phyloP scores from a whole-genome alignment of 805 yeast species.

The Candida easanensis region DNA sequence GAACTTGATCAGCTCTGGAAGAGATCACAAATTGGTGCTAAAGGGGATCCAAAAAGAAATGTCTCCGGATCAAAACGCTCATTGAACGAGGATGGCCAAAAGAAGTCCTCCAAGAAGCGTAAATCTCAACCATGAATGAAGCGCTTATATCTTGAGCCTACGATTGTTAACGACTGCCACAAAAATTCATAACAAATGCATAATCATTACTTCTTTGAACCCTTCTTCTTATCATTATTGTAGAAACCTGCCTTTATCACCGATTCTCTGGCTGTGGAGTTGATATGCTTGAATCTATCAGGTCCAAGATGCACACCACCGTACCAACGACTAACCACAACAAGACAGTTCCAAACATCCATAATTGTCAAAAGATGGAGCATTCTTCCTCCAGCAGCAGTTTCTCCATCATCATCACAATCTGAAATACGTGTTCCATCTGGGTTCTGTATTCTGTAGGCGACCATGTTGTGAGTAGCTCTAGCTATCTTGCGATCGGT shows the following conservation, averaged over 20 bases:
- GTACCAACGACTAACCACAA: slow-evolving; percentile 79
- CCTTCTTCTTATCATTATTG: slow-evolving; percentile 22
- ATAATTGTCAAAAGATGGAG: slow-evolving; percentile 68
- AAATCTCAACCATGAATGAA: slow-evolving; percentile 15
- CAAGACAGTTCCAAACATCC: slow-evolving; percentile 83
- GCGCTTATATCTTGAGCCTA: neutral
- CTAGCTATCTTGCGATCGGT: slow-evolving; percentile 63
- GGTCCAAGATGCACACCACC: slow-evolving; percentile 93
- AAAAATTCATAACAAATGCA: neutral
- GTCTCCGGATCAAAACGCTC: slow-evolving; percentile 14
- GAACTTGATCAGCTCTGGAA: slow-evolving; percentile 25
- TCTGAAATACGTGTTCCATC: slow-evolving; percentile 66
- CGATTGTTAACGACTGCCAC: neutral
- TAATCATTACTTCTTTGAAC: slow-evolving; percentile 30
- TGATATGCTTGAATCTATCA: slow-evolving; percentile 91
- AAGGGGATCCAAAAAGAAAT: slow-evolving; percentile 6
- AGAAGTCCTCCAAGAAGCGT: slow-evolving; percentile 19
- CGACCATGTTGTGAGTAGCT: slow-evolving; percentile 80
- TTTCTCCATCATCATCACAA: slow-evolving; percentile 95
- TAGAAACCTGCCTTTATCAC: slow-evolving; percentile 59
- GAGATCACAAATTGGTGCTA: slow-evolving; percentile 21
- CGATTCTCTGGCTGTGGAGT: slow-evolving; percentile 84
- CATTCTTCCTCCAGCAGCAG: slow-evolving; percentile 91
- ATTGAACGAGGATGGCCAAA: slow-evolving; percentile 14
- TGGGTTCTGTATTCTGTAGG: slow-evolving; percentile 67